Evolutionary conservation across 1,284 basidiomycete species (phyloP).

Genomic region (Moesziomyces parantarcticus): DNA sequence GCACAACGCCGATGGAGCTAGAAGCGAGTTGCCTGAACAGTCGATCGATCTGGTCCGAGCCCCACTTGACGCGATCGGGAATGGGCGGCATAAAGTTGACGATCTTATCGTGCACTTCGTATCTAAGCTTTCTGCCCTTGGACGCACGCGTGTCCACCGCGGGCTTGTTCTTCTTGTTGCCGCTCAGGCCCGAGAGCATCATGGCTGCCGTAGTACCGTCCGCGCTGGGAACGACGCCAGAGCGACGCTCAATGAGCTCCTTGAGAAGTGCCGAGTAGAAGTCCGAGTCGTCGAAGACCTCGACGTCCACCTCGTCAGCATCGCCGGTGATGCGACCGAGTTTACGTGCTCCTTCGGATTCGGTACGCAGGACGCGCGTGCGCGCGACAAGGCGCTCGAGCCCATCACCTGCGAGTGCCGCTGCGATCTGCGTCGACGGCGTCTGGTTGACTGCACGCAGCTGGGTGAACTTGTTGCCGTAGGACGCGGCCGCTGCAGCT

Average conservation of each 20-base stretch:
- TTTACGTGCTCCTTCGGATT: conserved; percentile 21
- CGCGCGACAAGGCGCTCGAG: conserved; percentile 54
- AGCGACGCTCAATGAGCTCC: conserved; percentile 61
- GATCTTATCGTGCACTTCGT: conserved; percentile 65
- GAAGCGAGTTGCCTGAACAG: conserved; percentile 57
- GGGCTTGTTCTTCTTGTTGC: conserved; percentile 48
- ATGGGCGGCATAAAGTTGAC: conserved; percentile 67
- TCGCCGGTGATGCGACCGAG: conserved; percentile 5
- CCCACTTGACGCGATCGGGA: conserved; percentile 44
- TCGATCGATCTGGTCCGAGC: conserved; percentile 55
- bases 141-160: conserved; percentile 60
- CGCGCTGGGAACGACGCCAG: conserved; percentile 8
- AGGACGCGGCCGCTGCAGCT: conserved; percentile 32
- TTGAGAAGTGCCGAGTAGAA: conserved; percentile 63
- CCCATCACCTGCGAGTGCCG: conserved; percentile 55
- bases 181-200: conserved; percentile 15
- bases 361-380: conserved; percentile 54
- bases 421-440: conserved; percentile 53
- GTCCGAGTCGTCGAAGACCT: conserved; percentile 66
- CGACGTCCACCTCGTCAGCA: conserved; percentile 24
- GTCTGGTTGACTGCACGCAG: conserved; percentile 60
- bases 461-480: conserved; percentile 39
- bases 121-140: conserved; percentile 63
- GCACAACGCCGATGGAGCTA: conserved; percentile 13
- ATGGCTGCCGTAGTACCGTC: conserved; percentile 29